phyloP scores from a whole-genome alignment of 2,329 filamentous ascomycete species.

The Alternaria postmessia region DNA sequence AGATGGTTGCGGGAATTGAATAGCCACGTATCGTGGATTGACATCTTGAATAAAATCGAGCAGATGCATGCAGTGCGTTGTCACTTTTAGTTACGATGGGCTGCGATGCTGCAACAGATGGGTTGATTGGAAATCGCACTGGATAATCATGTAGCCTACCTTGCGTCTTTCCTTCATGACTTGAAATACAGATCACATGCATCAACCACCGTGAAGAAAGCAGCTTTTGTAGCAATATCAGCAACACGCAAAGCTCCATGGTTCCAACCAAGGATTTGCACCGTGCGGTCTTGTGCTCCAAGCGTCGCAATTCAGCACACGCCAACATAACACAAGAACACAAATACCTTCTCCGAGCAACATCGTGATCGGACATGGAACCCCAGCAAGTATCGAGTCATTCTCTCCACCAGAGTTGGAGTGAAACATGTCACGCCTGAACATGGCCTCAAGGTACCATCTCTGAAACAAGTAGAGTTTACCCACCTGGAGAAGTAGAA shows the following conservation, averaged over 20 bases:
- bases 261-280: background rate
- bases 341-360: background rate
- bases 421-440: conserved; percentile 7
- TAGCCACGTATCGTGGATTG: background rate
- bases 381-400: background rate
- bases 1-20: background rate
- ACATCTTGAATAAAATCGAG: no score
- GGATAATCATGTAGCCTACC: background rate
- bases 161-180: background rate
- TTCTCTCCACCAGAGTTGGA: background rate
- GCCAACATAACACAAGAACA: background rate
- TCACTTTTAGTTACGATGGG: background rate
- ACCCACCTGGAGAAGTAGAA: background rate
- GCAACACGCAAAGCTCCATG: background rate
- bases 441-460: background rate
- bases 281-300: background rate
- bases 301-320: background rate
- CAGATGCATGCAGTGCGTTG: background rate
- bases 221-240: background rate
- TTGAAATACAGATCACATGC: background rate
- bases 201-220: background rate
- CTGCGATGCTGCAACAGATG: no score
- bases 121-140: no score
- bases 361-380: background rate
- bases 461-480: conserved; percentile 1